These are phyloP conservation scores for Boletus subparvulus DNA, from an alignment of 768 basidiomycete genomes.

Conservation along the genomic window DNA sequence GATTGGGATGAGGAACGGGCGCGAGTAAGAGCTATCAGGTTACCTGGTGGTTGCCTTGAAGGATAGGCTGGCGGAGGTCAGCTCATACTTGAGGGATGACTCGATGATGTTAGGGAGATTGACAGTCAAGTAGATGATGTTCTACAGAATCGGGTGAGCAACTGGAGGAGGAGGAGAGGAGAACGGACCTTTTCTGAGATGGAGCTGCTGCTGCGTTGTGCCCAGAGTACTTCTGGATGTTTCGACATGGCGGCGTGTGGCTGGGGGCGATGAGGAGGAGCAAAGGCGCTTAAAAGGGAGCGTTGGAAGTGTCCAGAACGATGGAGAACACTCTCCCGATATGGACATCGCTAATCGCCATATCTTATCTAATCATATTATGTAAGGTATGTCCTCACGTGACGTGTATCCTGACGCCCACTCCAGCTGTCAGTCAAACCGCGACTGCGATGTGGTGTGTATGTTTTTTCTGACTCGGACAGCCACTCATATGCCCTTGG, in stretches of 20 bases:
- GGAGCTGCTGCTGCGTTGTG: slow-evolving; percentile 77
- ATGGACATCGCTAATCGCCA: neutral
- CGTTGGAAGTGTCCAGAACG: slow-evolving; percentile 33
- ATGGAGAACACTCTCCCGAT: slow-evolving; percentile 30
- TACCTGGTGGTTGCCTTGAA: slow-evolving; percentile 71
- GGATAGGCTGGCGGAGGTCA: slow-evolving; percentile 56
- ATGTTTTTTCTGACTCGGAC: slow-evolving; percentile 1
- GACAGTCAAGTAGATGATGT: slow-evolving; percentile 81
- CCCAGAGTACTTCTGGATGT: slow-evolving; percentile 94
- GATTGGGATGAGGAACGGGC: slow-evolving; percentile 6
- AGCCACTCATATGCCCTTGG: neutral
- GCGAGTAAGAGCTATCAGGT: slow-evolving; percentile 22
- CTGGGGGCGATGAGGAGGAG: neutral
- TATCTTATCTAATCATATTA: slow-evolving; percentile 9
- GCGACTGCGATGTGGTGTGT: slow-evolving; percentile 54
- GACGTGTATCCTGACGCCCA: neutral
- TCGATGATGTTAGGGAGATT: slow-evolving; percentile 75
- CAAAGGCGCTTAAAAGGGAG: slow-evolving; percentile 7
- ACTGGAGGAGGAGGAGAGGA: neutral
- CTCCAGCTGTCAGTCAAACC: neutral
- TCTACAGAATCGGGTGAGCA: slow-evolving; percentile 45
- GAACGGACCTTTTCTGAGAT: slow-evolving; percentile 62
- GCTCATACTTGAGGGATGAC: slow-evolving; percentile 54
- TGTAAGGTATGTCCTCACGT: slow-evolving; percentile 21
- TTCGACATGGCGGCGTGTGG: slow-evolving; percentile 36